Conservation (phyloP, 495 filamentous ascomycete genomes). For the Podospora australis region DNA sequence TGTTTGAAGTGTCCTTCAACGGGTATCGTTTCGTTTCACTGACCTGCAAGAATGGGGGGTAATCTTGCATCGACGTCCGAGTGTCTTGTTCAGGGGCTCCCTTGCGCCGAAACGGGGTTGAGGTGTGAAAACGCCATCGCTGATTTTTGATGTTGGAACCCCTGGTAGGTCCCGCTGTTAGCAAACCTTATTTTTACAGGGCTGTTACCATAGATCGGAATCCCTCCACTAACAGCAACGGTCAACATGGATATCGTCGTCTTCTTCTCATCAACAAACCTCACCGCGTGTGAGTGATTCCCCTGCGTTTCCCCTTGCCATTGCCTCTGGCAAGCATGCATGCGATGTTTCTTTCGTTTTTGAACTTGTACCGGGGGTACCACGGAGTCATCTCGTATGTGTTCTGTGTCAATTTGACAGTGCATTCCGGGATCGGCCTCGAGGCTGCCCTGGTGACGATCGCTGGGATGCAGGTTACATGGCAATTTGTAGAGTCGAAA, state of each 20-base stretch:
- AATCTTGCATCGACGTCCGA: not conserved
- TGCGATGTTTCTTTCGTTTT: not conserved
- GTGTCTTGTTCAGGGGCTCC: not conserved
- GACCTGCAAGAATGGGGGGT: conserved; percentile 1
- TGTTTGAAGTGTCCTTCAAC: not conserved
- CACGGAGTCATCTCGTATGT: conserved; percentile 2
- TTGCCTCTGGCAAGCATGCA: not conserved
- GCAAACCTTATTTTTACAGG: not conserved
- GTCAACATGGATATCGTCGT: too few relatives aligned
- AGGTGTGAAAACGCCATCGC: not conserved
- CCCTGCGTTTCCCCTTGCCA: not conserved
- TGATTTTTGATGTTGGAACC: too few relatives aligned
- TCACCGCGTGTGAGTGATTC: not conserved
- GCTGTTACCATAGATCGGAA: not conserved
- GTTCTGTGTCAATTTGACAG: not conserved
- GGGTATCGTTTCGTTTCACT: conserved; percentile 9
- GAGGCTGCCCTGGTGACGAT: not conserved
- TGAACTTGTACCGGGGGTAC: not conserved
- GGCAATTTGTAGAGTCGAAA: not conserved
- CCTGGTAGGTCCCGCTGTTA: not conserved
- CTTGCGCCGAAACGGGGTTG: not conserved
- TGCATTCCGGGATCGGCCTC: conserved; percentile 1
- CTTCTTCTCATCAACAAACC: not conserved
- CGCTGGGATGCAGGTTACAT: conserved; percentile 1
- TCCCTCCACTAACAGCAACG: not conserved